Base-by-base conservation (phyloP, 1,284 basidiomycete genomes). In the Sanghuangporus sanghuang region DNA sequence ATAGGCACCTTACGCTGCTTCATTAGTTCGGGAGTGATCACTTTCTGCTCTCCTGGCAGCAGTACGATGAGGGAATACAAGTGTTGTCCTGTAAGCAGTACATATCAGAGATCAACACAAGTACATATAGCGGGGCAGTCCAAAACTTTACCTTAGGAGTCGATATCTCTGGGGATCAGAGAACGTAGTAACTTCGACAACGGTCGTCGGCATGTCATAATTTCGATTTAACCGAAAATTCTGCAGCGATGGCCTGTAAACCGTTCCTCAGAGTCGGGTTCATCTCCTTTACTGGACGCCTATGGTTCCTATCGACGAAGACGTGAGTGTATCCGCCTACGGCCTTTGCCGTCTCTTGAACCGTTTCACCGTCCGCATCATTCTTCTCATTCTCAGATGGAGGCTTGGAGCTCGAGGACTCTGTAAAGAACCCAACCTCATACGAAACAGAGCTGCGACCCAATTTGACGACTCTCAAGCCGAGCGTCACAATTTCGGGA, bases 241-340 rank as follows among this genome's bases (percentile, higher is more conserved):
- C 57, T 35, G 23, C 8, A 16, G 44, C 18, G 27, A 64, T 49
- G 11, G 46, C 59, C 16, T 36, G 52, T 36, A 89, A 72, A 1
- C 84, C 84, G 3, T 69, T 71, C 67, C 76, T 77, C 27, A 75
- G 77, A 36, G 68, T 70, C 6, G 69, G 64, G 36, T 68, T 70
- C 68, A 91, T 85, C 0, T 40, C 58, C 50, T 57, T 59, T 0
- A 73, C 73, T 62, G 85, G 85, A 73, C 81, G 85, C 50, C 89
- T 75, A 46, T 78, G 80, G 62, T 69, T 67, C 49, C 79, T 80
- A 27, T 85, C 82, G 2, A 92, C 90, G 69, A 91, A 92, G n/a
- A 92, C 90, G 72, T 92, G 90, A 0, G 88, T 91, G 64, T 90
- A 91, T 2, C 88, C 89, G 2, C 89, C 90, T 3, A 92, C 87